Evolutionary conservation across 345 rosid species (phyloP).

Genomic region (Lepidium aucheri): DNA sequence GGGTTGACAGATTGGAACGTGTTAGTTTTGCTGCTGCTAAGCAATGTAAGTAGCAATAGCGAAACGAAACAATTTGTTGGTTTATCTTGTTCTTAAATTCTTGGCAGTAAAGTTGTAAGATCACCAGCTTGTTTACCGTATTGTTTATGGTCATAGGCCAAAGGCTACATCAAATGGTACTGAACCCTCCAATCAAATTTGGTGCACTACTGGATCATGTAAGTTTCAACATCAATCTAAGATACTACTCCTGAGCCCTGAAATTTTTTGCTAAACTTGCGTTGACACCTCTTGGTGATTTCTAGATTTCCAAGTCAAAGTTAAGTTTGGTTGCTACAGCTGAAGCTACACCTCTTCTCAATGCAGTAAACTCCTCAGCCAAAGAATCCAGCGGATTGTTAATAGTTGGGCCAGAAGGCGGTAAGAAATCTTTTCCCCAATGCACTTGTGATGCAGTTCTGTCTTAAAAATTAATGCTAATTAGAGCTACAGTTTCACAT

Average conservation of each 20-base stretch:
- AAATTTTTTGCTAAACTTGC: not conserved
- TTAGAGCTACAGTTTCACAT: not conserved
- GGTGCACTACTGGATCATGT: slow-evolving; percentile 46
- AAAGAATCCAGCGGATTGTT: slow-evolving; percentile 53
- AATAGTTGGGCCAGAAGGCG: slow-evolving; percentile 87
- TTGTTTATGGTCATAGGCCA: slow-evolving; percentile 42
- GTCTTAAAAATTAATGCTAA: not conserved
- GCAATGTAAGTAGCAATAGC: slow-evolving; percentile 47
- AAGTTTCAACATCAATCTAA: slow-evolving; percentile 23
- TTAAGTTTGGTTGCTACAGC: slow-evolving; percentile 71
- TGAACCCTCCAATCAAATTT: slow-evolving; percentile 60
- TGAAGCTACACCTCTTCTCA: slow-evolving; percentile 67
- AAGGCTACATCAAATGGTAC: slow-evolving; percentile 70
- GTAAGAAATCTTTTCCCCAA: slow-evolving; percentile 25
- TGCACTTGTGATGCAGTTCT: not conserved
- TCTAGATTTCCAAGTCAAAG: slow-evolving; percentile 55
- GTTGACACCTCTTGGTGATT: not conserved
- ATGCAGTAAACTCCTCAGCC: slow-evolving; percentile 35
- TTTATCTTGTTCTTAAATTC: not conserved
- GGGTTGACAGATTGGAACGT: slow-evolving; percentile 66
- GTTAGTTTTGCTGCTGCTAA: slow-evolving; percentile 80
- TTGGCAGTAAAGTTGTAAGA: not conserved
- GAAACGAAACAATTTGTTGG: not conserved
- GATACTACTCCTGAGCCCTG: not conserved
- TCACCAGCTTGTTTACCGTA: not conserved